Conservation (phyloP, 495 filamentous ascomycete species). For the Physcia stellaris region DNA sequence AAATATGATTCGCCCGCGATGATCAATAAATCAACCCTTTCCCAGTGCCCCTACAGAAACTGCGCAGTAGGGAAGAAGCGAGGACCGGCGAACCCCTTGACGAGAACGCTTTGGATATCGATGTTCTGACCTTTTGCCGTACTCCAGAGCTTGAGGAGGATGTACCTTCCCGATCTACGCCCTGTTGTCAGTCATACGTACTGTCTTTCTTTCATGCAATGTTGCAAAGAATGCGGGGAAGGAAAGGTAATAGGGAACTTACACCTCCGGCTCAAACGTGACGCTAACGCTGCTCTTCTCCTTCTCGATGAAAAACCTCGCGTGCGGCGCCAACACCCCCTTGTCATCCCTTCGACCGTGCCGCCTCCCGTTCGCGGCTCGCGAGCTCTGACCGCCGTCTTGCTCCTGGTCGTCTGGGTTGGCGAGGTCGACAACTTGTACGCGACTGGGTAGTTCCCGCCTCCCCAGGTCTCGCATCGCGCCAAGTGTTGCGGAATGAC, state of each 20-base stretch:
- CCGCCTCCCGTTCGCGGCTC: constrained; percentile 23
- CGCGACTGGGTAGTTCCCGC: constrained; percentile 26
- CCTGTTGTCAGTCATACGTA: constrained; percentile 1
- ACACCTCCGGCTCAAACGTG: constrained; percentile 79
- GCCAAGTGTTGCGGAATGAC: too few relatives aligned
- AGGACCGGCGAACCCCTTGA: constrained; percentile 69
- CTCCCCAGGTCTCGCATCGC: too few relatives aligned
- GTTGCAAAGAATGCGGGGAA: background rate
- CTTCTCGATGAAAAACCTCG: constrained; percentile 64
- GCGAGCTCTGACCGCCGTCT: too few relatives aligned
- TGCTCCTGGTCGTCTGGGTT: constrained; percentile 10
- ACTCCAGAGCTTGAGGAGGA: constrained; percentile 79
- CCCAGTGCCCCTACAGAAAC: constrained; percentile 28
- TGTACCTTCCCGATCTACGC: constrained; percentile 51
- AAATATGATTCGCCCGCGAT: too few relatives aligned
- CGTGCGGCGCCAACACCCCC: constrained; percentile 58
- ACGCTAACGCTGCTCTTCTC: constrained; percentile 75
- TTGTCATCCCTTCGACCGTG: constrained; percentile 31
- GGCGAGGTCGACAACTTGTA: constrained; percentile 33
- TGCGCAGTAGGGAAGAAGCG: constrained; percentile 55
- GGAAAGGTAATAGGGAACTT: constrained; percentile 20
- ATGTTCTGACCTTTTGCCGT: constrained; percentile 55
- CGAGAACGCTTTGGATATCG: constrained; percentile 70
- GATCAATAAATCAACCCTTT: too few relatives aligned
- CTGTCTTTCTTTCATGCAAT: background rate